Evolutionary conservation across 163 green algal genomes (phyloP).

Genomic region (Chlamydomonas reinhardtii): DNA sequence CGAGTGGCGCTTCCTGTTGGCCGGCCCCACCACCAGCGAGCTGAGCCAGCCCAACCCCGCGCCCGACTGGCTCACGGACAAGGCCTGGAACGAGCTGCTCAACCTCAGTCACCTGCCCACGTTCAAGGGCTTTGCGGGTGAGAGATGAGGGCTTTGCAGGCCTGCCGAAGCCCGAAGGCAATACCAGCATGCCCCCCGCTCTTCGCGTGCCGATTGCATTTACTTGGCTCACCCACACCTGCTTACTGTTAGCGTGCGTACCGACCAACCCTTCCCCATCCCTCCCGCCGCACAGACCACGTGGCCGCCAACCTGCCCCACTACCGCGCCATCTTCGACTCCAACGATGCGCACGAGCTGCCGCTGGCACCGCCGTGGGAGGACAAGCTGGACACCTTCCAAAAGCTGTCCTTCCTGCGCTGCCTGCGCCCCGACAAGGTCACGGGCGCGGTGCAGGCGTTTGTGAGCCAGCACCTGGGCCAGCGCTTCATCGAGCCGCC

Average conservation of each 20-base stretch:
- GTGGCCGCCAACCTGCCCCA: constrained; percentile 66
- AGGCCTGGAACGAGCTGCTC: constrained; percentile 84
- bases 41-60: constrained; percentile 68
- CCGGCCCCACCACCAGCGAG: constrained; percentile 64
- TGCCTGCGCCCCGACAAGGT: constrained; percentile 86
- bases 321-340: constrained; percentile 84
- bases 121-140: constrained; percentile 67
- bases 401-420: constrained; percentile 81
- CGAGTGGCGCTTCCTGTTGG: constrained; percentile 83
- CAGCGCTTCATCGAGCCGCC: constrained; percentile 84
- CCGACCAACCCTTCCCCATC: too few species aligned
- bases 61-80: constrained; percentile 82
- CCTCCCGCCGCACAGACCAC: constrained; percentile 38
- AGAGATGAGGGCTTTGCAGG: neutral
- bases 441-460: constrained; percentile 68
- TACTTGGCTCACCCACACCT: too few species aligned
- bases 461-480: constrained; percentile 78
- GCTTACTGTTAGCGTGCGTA: too few species aligned
- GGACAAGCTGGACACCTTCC: constrained; percentile 72
- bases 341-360: constrained; percentile 78
- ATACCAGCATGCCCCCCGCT: too few species aligned
- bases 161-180: too few species aligned
- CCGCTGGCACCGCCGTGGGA: constrained; percentile 70
- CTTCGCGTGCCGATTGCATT: too few species aligned
- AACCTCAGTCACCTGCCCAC: constrained; percentile 73